Evolutionary conservation across 1,284 basidiomycete genomes (phyloP), one percentile per base, ranked within the genome.

Genomic region (Ceratobasidium theobromae): DNA sequence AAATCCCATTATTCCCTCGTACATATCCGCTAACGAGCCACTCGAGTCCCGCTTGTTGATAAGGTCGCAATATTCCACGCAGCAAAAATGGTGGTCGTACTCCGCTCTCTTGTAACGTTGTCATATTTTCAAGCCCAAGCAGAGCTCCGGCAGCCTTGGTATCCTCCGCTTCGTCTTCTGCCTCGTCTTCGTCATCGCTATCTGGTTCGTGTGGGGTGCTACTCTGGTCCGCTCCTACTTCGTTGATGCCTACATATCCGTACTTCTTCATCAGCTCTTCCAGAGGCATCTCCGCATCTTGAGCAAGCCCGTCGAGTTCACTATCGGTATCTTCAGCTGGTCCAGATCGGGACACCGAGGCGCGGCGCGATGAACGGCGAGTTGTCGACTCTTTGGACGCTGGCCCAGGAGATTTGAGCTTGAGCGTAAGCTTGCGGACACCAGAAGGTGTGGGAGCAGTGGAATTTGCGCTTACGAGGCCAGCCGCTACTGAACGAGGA

Each of bases 1-100:
- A 79, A 68, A 98, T 97, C 1, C 95, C 95, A 76, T 99, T 98
- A 71, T 94, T 79, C 67, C 89, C 87, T 71, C 92, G 94, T 21
- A 81, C 80, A 76, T 98, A 95, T 40, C 98, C 79, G 73, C 88
- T 92, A 0, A 92, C 91, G 6, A 99, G 86, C 96, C 96, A 99
- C 73, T 98, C 95, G 57, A 98, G 78, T 0, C 96, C 96, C 12
- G 89, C 85, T 70, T 95, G 92, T 74, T 99, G 96, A 74, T 99
- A 99, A 0, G 95, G 94, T 18, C 95, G 87, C 40, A 99, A 81
- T 1, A 85, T 85, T 0, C 95, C 96, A 12, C 96, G 87, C 1
- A 98, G 80, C 6, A 98, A 80, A 62, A 93, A 83, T 0, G 95
- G 94, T 9, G 87, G 84, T 43, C 82, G 85, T 41, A 96, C 78